These are phyloP conservation scores for Boletus rubropictus DNA, from an alignment of 768 basidiomycete species.

Conservation along the genomic window DNA sequence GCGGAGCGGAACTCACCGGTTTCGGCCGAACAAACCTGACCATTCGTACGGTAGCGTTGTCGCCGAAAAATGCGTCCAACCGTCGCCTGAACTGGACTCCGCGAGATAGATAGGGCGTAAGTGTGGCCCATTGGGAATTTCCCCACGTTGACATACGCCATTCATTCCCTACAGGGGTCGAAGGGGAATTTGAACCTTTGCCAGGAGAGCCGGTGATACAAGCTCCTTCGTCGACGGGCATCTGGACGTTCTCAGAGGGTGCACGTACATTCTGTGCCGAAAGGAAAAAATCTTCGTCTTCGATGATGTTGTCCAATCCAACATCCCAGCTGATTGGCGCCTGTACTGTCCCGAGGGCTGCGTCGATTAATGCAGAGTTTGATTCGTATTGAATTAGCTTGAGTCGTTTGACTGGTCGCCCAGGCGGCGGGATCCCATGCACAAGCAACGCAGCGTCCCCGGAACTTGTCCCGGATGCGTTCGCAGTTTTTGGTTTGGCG, in stretches of 20 bases:
- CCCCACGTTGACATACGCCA: not conserved
- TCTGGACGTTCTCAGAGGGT: not conserved
- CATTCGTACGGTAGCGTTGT: conserved; percentile 16
- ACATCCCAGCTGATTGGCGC: conserved; percentile 20
- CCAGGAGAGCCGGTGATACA: not conserved
- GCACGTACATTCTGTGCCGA: not conserved
- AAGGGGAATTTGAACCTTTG: no score
- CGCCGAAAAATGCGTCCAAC: conserved; percentile 17
- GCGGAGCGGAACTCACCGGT: conserved; percentile 9
- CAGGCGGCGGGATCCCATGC: not conserved
- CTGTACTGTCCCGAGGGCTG: conserved; percentile 19
- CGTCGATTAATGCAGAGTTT: conserved; percentile 14
- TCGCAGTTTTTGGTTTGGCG: not conserved
- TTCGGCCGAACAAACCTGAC: conserved; percentile 20
- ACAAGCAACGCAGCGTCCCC: not conserved
- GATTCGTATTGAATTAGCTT: conserved; percentile 21
- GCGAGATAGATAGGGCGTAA: conserved; percentile 18
- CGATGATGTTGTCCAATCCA: conserved; percentile 6
- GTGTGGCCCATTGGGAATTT: not conserved
- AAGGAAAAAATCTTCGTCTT: not conserved
- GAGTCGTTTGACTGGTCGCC: conserved; percentile 14
- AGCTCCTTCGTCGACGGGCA: not conserved
- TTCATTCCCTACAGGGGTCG: not conserved
- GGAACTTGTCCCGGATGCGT: conserved; percentile 12
- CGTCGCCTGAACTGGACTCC: conserved; percentile 18